These are phyloP conservation scores for Cordyceps farinosa DNA, from an alignment of 2,329 filamentous ascomycete genomes.

Conservation along the genomic window DNA sequence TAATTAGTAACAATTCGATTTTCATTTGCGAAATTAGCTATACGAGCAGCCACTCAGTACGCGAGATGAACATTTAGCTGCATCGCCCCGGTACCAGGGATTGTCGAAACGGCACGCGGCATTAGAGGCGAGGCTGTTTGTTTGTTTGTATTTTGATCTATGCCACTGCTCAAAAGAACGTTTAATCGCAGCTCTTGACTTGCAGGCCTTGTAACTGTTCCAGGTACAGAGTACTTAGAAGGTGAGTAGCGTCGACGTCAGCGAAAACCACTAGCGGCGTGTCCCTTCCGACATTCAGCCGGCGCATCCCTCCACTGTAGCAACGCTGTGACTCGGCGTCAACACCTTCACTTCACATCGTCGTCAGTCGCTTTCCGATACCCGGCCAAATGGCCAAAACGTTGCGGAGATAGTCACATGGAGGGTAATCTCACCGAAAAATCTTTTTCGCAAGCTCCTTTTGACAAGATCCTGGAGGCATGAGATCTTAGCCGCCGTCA, in stretches of 20 bases:
- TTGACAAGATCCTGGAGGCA: neutral
- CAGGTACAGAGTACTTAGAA: neutral
- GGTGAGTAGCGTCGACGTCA: neutral
- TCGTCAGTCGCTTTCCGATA: neutral
- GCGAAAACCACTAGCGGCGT: neutral
- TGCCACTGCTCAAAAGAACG: too few relatives aligned
- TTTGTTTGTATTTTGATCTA: too few relatives aligned
- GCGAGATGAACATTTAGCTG: too few relatives aligned
- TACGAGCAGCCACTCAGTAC: too few relatives aligned
- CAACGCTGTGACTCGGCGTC: neutral
- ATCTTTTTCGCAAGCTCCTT: neutral
- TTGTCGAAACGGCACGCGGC: too few relatives aligned
- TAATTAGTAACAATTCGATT: too few relatives aligned
- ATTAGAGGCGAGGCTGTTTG: too few relatives aligned
- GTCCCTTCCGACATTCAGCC: constrained; percentile 13
- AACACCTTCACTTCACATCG: constrained; percentile 1
- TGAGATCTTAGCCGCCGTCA: neutral
- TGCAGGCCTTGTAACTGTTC: neutral
- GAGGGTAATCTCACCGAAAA: neutral
- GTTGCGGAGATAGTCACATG: neutral
- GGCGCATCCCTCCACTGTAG: constrained; percentile 16
- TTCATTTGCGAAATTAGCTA: too few relatives aligned
- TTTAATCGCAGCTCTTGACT: too few relatives aligned
- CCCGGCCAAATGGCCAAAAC: neutral
- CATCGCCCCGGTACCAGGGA: too few relatives aligned